A percentile compares a stretch with the other conserved stretches of the same genome.
These are phyloP conservation scores for Castanospermum australe DNA, from an alignment of 306 rosid species.

Conservation along the genomic window DNA sequence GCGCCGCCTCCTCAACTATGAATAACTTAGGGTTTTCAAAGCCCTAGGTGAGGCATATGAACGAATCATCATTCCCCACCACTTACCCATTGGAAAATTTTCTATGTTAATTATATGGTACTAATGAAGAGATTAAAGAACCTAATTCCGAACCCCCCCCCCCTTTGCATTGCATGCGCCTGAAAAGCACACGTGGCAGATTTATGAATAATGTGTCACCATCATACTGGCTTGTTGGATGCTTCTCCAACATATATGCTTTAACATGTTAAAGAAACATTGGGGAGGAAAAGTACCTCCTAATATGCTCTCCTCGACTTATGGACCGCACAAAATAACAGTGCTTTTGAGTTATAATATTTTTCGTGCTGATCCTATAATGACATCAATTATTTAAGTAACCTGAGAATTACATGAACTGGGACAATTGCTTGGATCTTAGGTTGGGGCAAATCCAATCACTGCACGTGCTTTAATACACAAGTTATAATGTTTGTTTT, in stretches of 20 bases:
- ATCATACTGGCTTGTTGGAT: constrained; percentile 55
- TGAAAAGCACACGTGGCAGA: constrained; percentile 31
- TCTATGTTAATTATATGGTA: constrained; percentile 1
- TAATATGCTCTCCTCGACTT: constrained; percentile 20
- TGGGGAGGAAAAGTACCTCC: constrained; percentile 8
- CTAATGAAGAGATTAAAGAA: constrained; percentile 28
- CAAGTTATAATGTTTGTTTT: not conserved
- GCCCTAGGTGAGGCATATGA: constrained; percentile 41
- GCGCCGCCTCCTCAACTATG: constrained; percentile 43
- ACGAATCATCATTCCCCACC: constrained; percentile 59
- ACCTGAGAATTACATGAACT: not conserved
- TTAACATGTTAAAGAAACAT: constrained; percentile 30
- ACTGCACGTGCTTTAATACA: too few species aligned
- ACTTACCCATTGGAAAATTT: constrained; percentile 13
- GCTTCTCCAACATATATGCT: constrained; percentile 62
- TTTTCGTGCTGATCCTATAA: not conserved
- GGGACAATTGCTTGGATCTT: constrained; percentile 23
- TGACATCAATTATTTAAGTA: not conserved
- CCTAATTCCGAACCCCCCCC: constrained; percentile 18
- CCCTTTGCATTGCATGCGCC: constrained; percentile 38
- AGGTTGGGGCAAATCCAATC: not conserved
- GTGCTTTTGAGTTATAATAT: constrained; percentile 5
- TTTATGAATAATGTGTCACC: constrained; percentile 5
- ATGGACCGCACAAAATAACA: constrained; percentile 30
- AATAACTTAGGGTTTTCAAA: constrained; percentile 35